Conservation (phyloP, 257 asterid species). For the Ligustrum vulgare region DNA sequence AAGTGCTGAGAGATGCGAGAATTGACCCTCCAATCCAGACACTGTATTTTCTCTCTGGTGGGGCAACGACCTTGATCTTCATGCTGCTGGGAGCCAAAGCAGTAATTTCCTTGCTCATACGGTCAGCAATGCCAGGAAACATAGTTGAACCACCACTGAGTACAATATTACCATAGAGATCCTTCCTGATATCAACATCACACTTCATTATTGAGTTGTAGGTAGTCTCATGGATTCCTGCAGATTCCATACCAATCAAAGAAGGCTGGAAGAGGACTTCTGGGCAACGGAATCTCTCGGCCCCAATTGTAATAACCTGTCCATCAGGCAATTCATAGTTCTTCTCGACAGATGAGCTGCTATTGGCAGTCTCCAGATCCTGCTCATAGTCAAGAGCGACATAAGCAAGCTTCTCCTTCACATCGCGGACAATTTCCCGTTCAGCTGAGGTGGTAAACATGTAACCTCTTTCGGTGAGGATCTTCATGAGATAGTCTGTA, state of each 20-base stretch:
- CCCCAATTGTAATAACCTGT: conserved; percentile 50
- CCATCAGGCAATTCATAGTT: conserved; percentile 55
- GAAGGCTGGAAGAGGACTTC: conserved; percentile 55
- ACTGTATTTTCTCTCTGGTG: conserved; percentile 57
- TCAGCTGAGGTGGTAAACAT: conserved; percentile 57
- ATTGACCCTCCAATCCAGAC: conserved; percentile 60
- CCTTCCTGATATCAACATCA: conserved; percentile 55
- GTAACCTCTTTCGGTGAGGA: conserved; percentile 52
- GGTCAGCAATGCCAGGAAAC: conserved; percentile 56
- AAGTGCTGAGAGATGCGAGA: conserved; percentile 53
- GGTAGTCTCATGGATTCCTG: conserved; percentile 53
- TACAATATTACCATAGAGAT: conserved; percentile 50
- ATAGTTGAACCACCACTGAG: conserved; percentile 55
- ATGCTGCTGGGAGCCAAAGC: conserved; percentile 56
- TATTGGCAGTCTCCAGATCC: conserved; percentile 42
- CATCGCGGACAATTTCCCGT: conserved; percentile 54
- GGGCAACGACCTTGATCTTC: conserved; percentile 57
- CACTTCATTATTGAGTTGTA: conserved; percentile 55
- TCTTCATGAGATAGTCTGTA: conserved; percentile 47
- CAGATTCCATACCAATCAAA: conserved; percentile 52
- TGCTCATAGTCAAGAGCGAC: conserved; percentile 53
- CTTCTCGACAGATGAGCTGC: conserved; percentile 53
- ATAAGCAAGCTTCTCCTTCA: conserved; percentile 49
- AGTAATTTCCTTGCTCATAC: conserved; percentile 56
- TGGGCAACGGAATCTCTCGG: conserved; percentile 53